Evolutionary conservation across 768 basidiomycete species (phyloP).

Genomic region (Agaricus sinodeliciosus): DNA sequence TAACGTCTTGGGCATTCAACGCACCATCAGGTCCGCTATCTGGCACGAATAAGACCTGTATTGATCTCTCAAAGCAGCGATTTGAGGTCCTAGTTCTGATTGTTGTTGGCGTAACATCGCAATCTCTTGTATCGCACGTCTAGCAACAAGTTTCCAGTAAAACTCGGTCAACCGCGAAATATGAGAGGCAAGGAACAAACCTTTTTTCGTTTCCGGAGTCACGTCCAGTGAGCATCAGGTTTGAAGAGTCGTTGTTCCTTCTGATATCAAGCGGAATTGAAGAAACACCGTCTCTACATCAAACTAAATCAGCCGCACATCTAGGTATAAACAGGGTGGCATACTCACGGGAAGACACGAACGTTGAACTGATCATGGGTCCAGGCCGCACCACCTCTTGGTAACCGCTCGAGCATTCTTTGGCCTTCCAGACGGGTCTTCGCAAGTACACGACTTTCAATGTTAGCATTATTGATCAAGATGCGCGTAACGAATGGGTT

Average conservation of each 20-base stretch:
- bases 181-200: conserved; percentile 25
- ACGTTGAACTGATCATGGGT: conserved; percentile 58
- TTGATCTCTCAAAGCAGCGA: conserved; percentile 18
- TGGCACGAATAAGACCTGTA: conserved; percentile 15
- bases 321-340: neutral
- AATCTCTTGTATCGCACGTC: conserved; percentile 31
- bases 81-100: conserved; percentile 14
- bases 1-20: neutral
- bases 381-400: conserved; percentile 54
- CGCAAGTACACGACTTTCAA: conserved; percentile 71
- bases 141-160: neutral
- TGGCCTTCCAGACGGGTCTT: conserved; percentile 60
- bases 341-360: conserved; percentile 54
- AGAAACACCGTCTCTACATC: conserved; percentile 54
- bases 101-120: conserved; percentile 22
- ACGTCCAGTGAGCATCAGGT: conserved; percentile 46
- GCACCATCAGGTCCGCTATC: neutral
- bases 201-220: conserved; percentile 41
- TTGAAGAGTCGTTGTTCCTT: conserved; percentile 26
- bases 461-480: conserved; percentile 64
- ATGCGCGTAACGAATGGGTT: conserved; percentile 73
- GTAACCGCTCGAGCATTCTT: conserved; percentile 32
- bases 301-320: neutral
- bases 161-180: neutral
- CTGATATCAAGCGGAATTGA: conserved; percentile 33